Evolutionary conservation across 2,329 filamentous ascomycete species (phyloP), one percentile per base, ranked within the genome.

Genomic region (Teratosphaeria epicoccoides): DNA sequence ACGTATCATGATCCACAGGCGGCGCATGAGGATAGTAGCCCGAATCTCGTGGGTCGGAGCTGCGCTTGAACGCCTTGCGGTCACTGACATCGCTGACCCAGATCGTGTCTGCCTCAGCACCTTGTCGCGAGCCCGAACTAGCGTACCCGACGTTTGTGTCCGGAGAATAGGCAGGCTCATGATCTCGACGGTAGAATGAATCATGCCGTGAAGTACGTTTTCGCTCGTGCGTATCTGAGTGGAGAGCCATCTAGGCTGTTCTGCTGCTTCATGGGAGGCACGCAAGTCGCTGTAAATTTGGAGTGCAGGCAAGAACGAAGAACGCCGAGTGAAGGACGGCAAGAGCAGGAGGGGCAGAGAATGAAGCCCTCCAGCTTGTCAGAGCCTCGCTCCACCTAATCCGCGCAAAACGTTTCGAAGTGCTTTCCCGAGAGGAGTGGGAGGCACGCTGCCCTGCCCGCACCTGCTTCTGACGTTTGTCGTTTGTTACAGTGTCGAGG

Each of bases 1-100:
- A 52, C 25, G 52, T 23, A 46, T 49, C 46, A 45, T 25, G 26
- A 43, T 52, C 52, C 10, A 56, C 57, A n/a, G 63, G 57, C n/a
- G 55, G 59, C 26, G 56, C 60, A 20, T 59, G 61, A 55, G 65
- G 60, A 33, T 61, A 57, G 33, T 58, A 52, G n/a, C 14, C 14
- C 4, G 33, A 40, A 46, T 66, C 59, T 51, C 66, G 67, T 49
- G 64, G 58, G 43, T 69, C 65, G 59, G 68, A 68, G 24, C 52
- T 47, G 45, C 55, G 51, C 47, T 55, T 49, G 24, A 51, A 29
- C 25, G 52, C 56, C 54, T 53, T 55, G 23, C 52, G 52, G 45
- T 58, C 57, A 46, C 55, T 57, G 52, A 49, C 25, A 26, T 43
- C 43, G 37, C 47, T 56, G 33, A 29, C 51, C 24, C 37, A 40